Conservation (phyloP, 2,329 filamentous ascomycete species). For the Hysterium pulicare region DNA sequence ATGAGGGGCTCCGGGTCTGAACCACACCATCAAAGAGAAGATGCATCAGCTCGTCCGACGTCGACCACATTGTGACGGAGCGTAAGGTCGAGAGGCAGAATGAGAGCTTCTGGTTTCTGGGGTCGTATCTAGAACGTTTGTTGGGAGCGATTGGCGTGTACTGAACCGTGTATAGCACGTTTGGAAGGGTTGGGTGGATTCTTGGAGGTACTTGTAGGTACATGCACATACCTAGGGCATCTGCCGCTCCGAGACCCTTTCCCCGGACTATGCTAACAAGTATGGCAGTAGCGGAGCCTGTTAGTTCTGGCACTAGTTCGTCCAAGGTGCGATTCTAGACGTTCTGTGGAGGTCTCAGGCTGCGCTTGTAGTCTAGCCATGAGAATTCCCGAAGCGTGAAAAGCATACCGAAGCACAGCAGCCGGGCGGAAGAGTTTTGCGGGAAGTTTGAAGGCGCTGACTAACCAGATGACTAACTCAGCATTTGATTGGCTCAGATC, state of each 20-base stretch:
- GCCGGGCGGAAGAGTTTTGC: too few species aligned
- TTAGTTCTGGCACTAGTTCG: conserved; percentile 10
- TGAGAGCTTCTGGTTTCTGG: not conserved
- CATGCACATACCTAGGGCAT: conserved; percentile 3
- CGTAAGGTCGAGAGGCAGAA: not conserved
- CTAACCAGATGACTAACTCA: not conserved
- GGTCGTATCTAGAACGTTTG: not conserved
- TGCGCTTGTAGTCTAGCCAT: too few species aligned
- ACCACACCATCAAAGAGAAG: not conserved
- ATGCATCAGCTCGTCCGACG: not conserved
- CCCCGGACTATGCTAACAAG: conserved; percentile 15
- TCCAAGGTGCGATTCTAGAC: conserved; percentile 5
- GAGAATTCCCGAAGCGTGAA: too few species aligned
- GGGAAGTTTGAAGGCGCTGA: too few species aligned
- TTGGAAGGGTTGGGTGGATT: too few species aligned
- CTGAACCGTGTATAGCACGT: too few species aligned
- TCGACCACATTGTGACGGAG: too few species aligned
- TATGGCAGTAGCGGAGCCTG: conserved; percentile 5
- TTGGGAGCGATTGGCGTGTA: not conserved
- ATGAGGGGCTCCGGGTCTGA: not conserved
- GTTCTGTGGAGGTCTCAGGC: conserved; percentile 19
- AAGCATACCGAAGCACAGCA: too few species aligned
- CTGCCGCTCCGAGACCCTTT: conserved; percentile 10
- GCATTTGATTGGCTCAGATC: not conserved
- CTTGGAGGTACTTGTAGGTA: conserved; percentile 20